phyloP scores from a whole-genome alignment of 1,284 basidiomycete species.

The Ceratobasidium sp. region DNA sequence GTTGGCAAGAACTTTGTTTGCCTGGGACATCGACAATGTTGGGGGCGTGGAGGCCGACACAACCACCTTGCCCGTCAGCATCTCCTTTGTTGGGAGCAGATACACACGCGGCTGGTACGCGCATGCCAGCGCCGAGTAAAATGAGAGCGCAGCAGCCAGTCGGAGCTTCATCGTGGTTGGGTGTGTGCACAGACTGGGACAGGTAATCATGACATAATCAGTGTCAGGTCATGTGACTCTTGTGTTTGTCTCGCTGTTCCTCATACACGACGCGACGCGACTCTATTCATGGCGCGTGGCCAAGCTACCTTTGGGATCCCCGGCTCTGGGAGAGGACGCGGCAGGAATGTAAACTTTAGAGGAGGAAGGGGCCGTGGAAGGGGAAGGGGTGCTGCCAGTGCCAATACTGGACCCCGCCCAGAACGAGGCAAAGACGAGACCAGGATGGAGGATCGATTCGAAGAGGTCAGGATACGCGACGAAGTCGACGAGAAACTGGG shows the following conservation, averaged over 20 bases:
- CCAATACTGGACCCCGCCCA: slow-evolving; percentile 55
- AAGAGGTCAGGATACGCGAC: slow-evolving; percentile 75
- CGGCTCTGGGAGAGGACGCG: slow-evolving; percentile 60
- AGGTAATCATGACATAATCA: slow-evolving; percentile 30
- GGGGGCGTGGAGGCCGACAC: not conserved
- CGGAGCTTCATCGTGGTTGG: slow-evolving; percentile 39
- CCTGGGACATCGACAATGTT: slow-evolving; percentile 51
- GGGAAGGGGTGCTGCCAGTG: slow-evolving; percentile 48
- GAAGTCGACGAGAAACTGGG: slow-evolving; percentile 95
- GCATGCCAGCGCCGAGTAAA: slow-evolving; percentile 32
- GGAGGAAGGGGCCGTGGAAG: slow-evolving; percentile 46
- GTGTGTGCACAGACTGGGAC: not conserved
- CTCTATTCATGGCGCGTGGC: slow-evolving; percentile 36
- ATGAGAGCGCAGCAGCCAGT: slow-evolving; percentile 31
- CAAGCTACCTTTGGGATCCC: slow-evolving; percentile 47
- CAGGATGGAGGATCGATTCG: slow-evolving; percentile 81
- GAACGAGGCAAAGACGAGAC: slow-evolving; percentile 87
- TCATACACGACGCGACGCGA: slow-evolving; percentile 38
- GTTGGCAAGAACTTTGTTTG: slow-evolving; percentile 65
- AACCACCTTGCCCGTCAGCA: slow-evolving; percentile 9
- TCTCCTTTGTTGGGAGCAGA: slow-evolving; percentile 15
- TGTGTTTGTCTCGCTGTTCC: slow-evolving; percentile 8
- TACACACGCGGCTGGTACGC: slow-evolving; percentile 39
- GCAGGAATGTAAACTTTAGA: slow-evolving; percentile 49
- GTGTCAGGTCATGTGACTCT: slow-evolving; percentile 11